Conservation (phyloP, 176 grass and related monocot genomes). For the Lolium rigidum region DNA sequence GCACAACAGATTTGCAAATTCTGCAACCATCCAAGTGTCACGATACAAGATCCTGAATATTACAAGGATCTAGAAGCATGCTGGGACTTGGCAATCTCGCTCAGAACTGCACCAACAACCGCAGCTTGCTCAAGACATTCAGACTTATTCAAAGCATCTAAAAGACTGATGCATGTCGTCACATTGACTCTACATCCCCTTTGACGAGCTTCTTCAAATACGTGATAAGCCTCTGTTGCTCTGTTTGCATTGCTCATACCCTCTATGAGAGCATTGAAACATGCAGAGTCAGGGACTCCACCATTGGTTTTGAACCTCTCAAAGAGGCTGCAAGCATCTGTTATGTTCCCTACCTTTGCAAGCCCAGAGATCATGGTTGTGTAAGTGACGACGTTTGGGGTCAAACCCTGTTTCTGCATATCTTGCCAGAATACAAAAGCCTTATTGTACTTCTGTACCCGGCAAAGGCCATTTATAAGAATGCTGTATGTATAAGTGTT, state of each 20-base stretch:
- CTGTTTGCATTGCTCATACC: slow-evolving; percentile 95
- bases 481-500: slow-evolving; percentile 91
- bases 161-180: slow-evolving; percentile 83
- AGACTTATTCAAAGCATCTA: slow-evolving; percentile 85
- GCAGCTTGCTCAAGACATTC: slow-evolving; percentile 91
- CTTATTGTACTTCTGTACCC: slow-evolving; percentile 91
- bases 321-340: slow-evolving; percentile 76
- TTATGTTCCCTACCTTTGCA: slow-evolving; percentile 85
- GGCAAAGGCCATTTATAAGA: slow-evolving; percentile 89
- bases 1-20: slow-evolving; percentile 9
- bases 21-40: background rate
- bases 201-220: slow-evolving; percentile 87
- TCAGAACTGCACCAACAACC: slow-evolving; percentile 91
- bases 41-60: slow-evolving; percentile 31
- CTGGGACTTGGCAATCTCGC: slow-evolving; percentile 95
- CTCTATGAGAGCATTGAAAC: slow-evolving; percentile 95
- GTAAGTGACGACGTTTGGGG: slow-evolving; percentile 85
- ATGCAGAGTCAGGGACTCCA: slow-evolving; percentile 70
- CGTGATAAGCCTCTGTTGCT: slow-evolving; percentile 72
- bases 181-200: slow-evolving; percentile 81
- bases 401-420: slow-evolving; percentile 84
- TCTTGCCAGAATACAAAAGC: slow-evolving; percentile 98
- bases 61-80: slow-evolving; percentile 79
- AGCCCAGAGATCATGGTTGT: slow-evolving; percentile 94
- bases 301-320: slow-evolving; percentile 86